These are phyloP conservation scores for Pogostemon cablin DNA, from an alignment of 257 asterid species.

Conservation along the genomic window DNA sequence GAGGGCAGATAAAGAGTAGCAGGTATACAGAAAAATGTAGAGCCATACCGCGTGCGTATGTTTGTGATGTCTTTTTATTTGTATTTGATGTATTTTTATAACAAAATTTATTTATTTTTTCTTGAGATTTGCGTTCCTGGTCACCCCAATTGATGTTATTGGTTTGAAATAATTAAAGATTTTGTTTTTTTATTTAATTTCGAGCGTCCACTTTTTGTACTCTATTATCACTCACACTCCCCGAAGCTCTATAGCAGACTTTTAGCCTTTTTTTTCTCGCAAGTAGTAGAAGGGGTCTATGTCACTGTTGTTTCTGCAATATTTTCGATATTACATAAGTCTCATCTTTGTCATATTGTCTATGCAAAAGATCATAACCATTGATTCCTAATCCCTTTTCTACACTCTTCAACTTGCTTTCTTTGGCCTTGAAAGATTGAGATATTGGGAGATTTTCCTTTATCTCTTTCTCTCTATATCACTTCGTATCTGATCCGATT, in stretches of 20 bases:
- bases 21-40: slow-evolving; percentile 28
- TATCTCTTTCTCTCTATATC: slow-evolving; percentile 32
- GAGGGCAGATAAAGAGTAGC: slow-evolving; percentile 24
- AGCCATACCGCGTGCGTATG: slow-evolving; percentile 35
- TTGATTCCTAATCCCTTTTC: slow-evolving; percentile 56
- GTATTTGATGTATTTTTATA: not conserved
- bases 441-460: slow-evolving; percentile 19
- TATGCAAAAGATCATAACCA: slow-evolving; percentile 46
- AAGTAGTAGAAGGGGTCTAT: slow-evolving; percentile 36
- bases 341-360: slow-evolving; percentile 43
- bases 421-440: slow-evolving; percentile 24
- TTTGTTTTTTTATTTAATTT: not conserved
- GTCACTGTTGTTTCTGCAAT: slow-evolving; percentile 38
- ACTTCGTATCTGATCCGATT: slow-evolving; percentile 41
- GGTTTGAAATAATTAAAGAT: slow-evolving; percentile 17
- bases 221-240: not conserved
- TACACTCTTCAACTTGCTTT: slow-evolving; percentile 19
- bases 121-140: slow-evolving; percentile 52
- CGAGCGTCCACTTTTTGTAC: slow-evolving; percentile 26
- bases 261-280: slow-evolving; percentile 23
- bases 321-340: slow-evolving; percentile 39
- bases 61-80: not conserved
- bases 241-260: not conserved
- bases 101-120: not conserved
- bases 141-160: slow-evolving; percentile 31